A percentile compares a stretch with the other conserved stretches of the same genome.
These are phyloP conservation scores for Aegilops bicornis DNA, from an alignment of 176 grass and related monocot genomes.

Conservation along the genomic window DNA sequence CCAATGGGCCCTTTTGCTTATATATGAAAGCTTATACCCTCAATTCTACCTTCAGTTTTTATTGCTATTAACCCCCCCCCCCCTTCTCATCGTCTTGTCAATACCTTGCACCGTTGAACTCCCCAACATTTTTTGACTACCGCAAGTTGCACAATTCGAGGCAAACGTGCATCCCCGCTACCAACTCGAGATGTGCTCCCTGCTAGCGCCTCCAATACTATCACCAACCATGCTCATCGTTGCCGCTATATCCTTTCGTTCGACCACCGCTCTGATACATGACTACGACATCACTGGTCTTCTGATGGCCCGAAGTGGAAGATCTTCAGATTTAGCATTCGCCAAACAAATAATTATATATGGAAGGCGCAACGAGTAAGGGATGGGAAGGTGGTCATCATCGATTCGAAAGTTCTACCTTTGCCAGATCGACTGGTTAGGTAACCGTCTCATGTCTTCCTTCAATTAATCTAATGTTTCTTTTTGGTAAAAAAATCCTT, in stretches of 20 bases:
- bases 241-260: no score
- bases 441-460: background rate
- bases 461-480: no score
- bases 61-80: background rate
- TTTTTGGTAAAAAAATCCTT: background rate
- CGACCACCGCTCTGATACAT: no score
- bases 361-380: background rate
- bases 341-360: background rate
- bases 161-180: background rate
- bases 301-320: background rate
- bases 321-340: background rate
- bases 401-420: background rate
- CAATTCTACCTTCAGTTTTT: background rate
- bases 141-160: background rate
- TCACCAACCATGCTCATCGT: background rate
- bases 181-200: background rate
- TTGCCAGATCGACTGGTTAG: background rate
- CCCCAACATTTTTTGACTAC: background rate
- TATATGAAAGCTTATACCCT: background rate
- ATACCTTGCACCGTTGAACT: background rate
- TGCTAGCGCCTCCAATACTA: background rate
- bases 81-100: background rate
- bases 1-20: background rate
- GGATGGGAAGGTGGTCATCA: background rate
- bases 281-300: no score